Conservation (phyloP, 331 rosid genomes). For the Malus hybrid region DNA sequence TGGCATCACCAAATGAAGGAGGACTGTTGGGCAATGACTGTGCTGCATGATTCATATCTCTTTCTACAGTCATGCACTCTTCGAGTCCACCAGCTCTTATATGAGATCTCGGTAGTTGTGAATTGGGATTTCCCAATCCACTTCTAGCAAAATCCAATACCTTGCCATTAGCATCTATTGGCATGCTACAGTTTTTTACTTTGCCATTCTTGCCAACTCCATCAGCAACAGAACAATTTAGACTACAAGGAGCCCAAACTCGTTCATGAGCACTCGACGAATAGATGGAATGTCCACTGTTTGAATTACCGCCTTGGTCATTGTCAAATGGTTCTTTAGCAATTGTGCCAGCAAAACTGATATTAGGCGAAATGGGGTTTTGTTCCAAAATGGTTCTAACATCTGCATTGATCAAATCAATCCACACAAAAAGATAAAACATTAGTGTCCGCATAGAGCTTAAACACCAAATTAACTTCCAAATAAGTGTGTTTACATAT, state of each 20-base stretch:
- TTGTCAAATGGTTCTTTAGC: slow-evolving; percentile 7
- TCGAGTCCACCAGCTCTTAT: slow-evolving; percentile 12
- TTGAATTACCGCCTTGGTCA: slow-evolving; percentile 7
- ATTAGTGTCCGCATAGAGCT: neutral
- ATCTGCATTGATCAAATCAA: slow-evolving; percentile 27
- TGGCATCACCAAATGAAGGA: slow-evolving; percentile 57
- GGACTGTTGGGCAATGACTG: slow-evolving; percentile 53
- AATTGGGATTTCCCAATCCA: slow-evolving; percentile 6
- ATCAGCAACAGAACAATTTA: slow-evolving; percentile 9
- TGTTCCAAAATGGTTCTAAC: slow-evolving; percentile 24
- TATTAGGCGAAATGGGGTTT: slow-evolving; percentile 15
- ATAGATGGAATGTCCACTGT: slow-evolving; percentile 13
- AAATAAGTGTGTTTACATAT: neutral
- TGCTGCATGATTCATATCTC: slow-evolving; percentile 35
- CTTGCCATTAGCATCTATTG: slow-evolving; percentile 15
- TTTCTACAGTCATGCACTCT: slow-evolving; percentile 25
- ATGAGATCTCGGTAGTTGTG: slow-evolving; percentile 11
- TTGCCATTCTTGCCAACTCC: slow-evolving; percentile 22
- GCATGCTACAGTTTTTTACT: slow-evolving; percentile 3
- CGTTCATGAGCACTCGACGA: slow-evolving; percentile 4
- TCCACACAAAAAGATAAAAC: neutral
- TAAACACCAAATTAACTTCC: neutral
- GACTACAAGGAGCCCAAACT: slow-evolving; percentile 12
- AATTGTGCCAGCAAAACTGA: slow-evolving; percentile 8
- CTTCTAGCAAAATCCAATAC: slow-evolving; percentile 12